Percentiles rank a stretch among this genome's conserved stretches.
phyloP scores from a whole-genome alignment of 2,329 filamentous ascomycete genomes.

The Furcasterigmium sp. region DNA sequence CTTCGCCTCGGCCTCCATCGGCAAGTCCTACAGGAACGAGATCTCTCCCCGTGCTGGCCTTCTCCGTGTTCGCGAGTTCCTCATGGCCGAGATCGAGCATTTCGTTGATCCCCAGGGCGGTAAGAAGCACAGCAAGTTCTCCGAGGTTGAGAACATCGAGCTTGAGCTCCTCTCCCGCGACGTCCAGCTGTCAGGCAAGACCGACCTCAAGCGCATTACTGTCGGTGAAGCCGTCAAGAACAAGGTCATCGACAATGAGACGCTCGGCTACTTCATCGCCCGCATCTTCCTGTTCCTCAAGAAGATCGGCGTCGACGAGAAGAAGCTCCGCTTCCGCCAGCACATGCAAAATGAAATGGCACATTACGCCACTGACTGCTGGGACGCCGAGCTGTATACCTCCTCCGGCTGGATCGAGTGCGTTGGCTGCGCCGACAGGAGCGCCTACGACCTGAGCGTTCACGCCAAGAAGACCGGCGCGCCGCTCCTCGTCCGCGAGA shows the following conservation, averaged over 20 bases:
- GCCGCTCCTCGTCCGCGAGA: constrained; percentile 79
- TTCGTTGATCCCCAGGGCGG: constrained; percentile 91
- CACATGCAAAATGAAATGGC: constrained; percentile 80
- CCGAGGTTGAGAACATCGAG: constrained; percentile 78
- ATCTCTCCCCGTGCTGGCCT: constrained; percentile 91
- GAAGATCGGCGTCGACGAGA: constrained; percentile 80
- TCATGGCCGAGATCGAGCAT: constrained; percentile 99
- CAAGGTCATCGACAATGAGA: constrained; percentile 91
- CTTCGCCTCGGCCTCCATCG: constrained; percentile 94
- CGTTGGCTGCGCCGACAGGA: constrained; percentile 92
- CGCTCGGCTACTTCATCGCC: constrained; percentile 93
- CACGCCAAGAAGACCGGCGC: constrained; percentile 91
- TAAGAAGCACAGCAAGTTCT: constrained; percentile 90
- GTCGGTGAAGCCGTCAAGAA: constrained; percentile 83
- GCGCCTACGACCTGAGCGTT: constrained; percentile 88
- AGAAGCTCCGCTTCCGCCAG: constrained; percentile 92
- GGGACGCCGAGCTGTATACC: constrained; percentile 91
- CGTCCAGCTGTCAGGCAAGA: constrained; percentile 83
- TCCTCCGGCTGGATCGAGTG: constrained; percentile 98
- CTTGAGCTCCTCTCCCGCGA: constrained; percentile 79
- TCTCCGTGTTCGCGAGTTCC: constrained; percentile 89
- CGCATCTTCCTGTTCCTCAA: constrained; percentile 87
- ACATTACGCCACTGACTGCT: constrained; percentile 95
- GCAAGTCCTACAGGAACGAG: constrained; percentile 97
- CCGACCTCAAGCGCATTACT: constrained; percentile 63